Conservation (phyloP, 768 basidiomycete genomes). For the Collybiopsis luxurians region DNA sequence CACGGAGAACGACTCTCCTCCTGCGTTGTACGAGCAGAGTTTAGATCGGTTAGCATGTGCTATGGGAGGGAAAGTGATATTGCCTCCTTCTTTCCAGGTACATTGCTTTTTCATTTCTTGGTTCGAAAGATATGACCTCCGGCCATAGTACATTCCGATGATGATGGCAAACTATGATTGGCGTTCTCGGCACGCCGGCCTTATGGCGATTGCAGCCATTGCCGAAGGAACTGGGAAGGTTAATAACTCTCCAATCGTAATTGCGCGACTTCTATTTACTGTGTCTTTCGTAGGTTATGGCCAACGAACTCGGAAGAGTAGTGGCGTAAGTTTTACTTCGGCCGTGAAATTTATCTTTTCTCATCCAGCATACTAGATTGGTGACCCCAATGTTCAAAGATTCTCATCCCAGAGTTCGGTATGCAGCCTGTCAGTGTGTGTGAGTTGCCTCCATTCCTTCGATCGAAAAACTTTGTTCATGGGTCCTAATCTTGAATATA, state of each 20-base stretch:
- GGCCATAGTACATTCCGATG: conserved; percentile 60
- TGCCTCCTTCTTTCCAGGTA: conserved; percentile 76
- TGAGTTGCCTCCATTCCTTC: conserved; percentile 32
- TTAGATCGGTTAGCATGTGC: conserved; percentile 81
- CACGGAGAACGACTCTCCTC: conserved; percentile 58
- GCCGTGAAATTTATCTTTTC: neutral
- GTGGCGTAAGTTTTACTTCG: conserved; percentile 55
- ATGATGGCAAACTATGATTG: conserved; percentile 84
- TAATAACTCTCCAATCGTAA: neutral
- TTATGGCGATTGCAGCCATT: conserved; percentile 85
- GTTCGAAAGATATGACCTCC: neutral
- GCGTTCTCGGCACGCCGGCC: conserved; percentile 79
- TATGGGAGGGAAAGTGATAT: conserved; percentile 68
- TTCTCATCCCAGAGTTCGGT: conserved; percentile 70
- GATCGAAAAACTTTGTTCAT: neutral
- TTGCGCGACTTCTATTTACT: neutral
- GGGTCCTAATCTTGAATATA: conserved; percentile 23
- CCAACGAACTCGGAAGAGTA: conserved; percentile 78
- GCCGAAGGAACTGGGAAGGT: conserved; percentile 82
- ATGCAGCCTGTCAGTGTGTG: conserved; percentile 88
- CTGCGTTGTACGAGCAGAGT: conserved; percentile 78
- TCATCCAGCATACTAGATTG: conserved; percentile 38
- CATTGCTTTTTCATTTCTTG: neutral
- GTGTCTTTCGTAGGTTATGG: conserved; percentile 53
- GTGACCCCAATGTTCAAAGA: conserved; percentile 79